Percentiles rank a stretch among this genome's conserved stretches.
phyloP scores from a whole-genome alignment of 768 basidiomycete species.

The Boletus insuetus region DNA sequence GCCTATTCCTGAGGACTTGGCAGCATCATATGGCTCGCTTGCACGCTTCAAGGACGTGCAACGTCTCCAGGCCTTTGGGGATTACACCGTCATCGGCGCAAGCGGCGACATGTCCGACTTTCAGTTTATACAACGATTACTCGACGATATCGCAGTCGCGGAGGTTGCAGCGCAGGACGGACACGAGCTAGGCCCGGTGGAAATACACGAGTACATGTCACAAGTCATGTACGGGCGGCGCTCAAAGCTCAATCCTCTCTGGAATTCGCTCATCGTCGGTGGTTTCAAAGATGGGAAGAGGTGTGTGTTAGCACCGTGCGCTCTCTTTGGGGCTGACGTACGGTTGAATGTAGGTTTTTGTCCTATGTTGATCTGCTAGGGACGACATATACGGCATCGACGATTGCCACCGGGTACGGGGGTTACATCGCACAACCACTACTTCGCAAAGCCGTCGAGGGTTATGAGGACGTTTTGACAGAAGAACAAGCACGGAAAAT shows the following conservation, averaged over 20 bases:
- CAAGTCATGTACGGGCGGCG: slow-evolving; percentile 89
- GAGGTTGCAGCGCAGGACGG: slow-evolving; percentile 84
- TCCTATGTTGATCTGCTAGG: slow-evolving; percentile 93
- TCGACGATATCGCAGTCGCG: slow-evolving; percentile 74
- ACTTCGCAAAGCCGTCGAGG: slow-evolving; percentile 88
- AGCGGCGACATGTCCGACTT: slow-evolving; percentile 98
- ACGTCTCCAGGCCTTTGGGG: slow-evolving; percentile 82
- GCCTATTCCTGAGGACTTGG: not conserved
- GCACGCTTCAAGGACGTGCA: slow-evolving; percentile 94
- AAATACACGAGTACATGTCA: slow-evolving; percentile 90
- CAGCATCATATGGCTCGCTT: slow-evolving; percentile 95
- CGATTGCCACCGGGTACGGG: slow-evolving; percentile 94
- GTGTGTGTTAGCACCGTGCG: slow-evolving; percentile 40
- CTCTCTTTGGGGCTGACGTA: not conserved
- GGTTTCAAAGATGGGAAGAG: slow-evolving; percentile 83
- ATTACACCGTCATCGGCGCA: slow-evolving; percentile 84
- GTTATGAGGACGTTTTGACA: slow-evolving; percentile 66
- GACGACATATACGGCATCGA: slow-evolving; percentile 92
- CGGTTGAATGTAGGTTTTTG: slow-evolving; percentile 65
- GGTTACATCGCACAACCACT: slow-evolving; percentile 91
- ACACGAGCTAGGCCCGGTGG: slow-evolving; percentile 77
- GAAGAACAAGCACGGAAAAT: slow-evolving; percentile 78
- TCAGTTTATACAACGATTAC: slow-evolving; percentile 80
- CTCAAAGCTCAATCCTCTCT: slow-evolving; percentile 87
- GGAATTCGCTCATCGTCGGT: slow-evolving; percentile 93